Percentiles rank a stretch among this genome's conserved stretches.
phyloP scores from a whole-genome alignment of 2,329 filamentous ascomycete genomes.

The Ophiobolus disseminans region DNA sequence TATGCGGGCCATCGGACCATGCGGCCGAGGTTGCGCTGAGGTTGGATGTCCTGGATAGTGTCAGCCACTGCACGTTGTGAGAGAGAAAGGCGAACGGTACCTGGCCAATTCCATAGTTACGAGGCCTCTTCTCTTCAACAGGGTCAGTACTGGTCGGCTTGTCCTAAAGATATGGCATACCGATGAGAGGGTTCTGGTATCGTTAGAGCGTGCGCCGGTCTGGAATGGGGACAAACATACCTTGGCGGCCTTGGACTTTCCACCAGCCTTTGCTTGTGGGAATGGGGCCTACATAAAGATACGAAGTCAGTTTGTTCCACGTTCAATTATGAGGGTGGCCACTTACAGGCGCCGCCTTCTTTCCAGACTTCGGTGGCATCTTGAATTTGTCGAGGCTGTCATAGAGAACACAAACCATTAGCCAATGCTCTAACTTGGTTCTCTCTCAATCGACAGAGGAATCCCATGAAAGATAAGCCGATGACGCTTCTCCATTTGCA shows the following conservation, averaged over 20 bases:
- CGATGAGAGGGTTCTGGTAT: conserved; percentile 92
- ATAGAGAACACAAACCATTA: conserved; percentile 99
- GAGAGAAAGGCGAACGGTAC: too few relatives aligned
- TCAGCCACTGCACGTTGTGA: too few relatives aligned
- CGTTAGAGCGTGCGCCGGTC: conserved; percentile 26
- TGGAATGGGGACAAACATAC: conserved; percentile 62
- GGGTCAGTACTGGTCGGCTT: too few relatives aligned
- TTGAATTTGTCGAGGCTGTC: conserved; percentile 79
- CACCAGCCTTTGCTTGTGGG: conserved; percentile 74
- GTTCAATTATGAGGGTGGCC: too few relatives aligned
- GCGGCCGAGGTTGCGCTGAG: conserved; percentile 72
- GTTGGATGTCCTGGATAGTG: conserved; percentile 85
- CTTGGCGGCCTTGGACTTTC: conserved; percentile 91
- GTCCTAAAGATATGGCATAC: too few relatives aligned
- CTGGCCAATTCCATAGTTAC: conserved; percentile 98
- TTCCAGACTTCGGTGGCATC: conserved; percentile 80
- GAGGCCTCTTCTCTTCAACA: conserved; percentile 96
- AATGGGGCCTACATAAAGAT: too few relatives aligned
- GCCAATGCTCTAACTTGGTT: conserved; percentile 72
- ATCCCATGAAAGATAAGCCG: too few relatives aligned
- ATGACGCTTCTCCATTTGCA: too few relatives aligned
- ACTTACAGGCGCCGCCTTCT: conserved; percentile 97
- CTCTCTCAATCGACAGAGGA: too few relatives aligned
- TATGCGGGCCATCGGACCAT: conserved; percentile 99
- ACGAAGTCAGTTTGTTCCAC: too few relatives aligned